Conservation (phyloP, 2,329 filamentous ascomycete species). For the Fusarium napiforme region DNA sequence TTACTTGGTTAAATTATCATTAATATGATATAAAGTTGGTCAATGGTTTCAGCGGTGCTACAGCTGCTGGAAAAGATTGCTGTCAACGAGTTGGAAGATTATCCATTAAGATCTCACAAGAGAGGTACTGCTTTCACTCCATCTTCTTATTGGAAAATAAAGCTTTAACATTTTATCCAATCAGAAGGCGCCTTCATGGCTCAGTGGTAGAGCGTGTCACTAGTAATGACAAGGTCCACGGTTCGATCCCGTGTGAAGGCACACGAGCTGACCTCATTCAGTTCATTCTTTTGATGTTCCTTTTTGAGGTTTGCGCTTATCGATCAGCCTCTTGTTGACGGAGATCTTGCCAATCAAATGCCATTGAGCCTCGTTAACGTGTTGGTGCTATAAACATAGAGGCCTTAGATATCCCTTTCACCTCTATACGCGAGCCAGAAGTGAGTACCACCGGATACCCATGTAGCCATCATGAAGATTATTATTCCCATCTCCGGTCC, state of each 20-base stretch:
- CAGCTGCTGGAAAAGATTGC: not conserved
- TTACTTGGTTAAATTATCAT: rapidly evolving
- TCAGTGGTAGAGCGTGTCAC: constrained; percentile 36
- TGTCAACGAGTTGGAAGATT: not conserved
- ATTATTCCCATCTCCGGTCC: constrained; percentile 1
- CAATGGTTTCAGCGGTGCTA: not conserved
- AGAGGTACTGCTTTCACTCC: no score
- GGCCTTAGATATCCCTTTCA: rapidly evolving
- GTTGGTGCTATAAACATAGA: rapidly evolving
- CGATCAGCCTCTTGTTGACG: not conserved
- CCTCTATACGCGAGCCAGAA: not conserved
- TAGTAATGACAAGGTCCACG: constrained; percentile 36
- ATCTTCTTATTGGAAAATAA: no score
- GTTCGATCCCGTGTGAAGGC: constrained; percentile 33
- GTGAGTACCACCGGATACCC: constrained; percentile 2
- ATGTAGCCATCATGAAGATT: constrained; percentile 16
- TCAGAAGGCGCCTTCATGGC: constrained; percentile 16
- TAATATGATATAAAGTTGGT: not conserved
- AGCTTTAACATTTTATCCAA: not conserved
- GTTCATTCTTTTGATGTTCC: rapidly evolving
- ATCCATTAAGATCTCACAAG: rapidly evolving
- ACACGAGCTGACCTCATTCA: not conserved
- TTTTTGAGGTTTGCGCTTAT: not conserved
- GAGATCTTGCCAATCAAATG: not conserved
- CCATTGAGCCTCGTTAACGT: not conserved